Base-by-base conservation (phyloP, 208 protist species). In the Acanthamoeba royreba region DNA sequence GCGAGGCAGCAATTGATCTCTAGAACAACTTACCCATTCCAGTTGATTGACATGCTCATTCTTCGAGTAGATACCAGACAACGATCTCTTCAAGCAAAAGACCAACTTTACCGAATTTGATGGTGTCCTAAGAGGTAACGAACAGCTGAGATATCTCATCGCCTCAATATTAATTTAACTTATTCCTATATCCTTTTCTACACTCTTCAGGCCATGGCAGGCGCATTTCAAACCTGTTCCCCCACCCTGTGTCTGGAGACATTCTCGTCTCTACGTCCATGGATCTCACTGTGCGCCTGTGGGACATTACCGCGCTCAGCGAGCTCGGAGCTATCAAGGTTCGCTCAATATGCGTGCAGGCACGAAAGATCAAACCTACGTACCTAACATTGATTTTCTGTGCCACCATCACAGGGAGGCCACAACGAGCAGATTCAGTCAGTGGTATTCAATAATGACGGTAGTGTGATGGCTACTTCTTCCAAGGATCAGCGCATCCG, bases 371-470 rank as follows among this genome's bases (percentile, higher is more conserved):
- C n/a, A n/a, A n/a, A n/a, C n/a, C n/a, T n/a, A n/a, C n/a, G n/a
- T n/a, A n/a, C n/a, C n/a, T n/a, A n/a, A n/a, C n/a, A n/a, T n/a
- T n/a, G n/a, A n/a, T n/a, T n/a, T n/a, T n/a, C n/a, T n/a, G 55
- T 63, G 25, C 25, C n/a, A 69, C 33, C 33, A 2, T 40, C 25
- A 7, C 81, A 66, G 49, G 52, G 81, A 1, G 81, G 81, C 2
- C 81, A 89, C 81, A 69, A 5, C 31, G 87, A 92, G 87, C 58
- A 83, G n/a, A 92, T 92, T 13, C 87, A 92, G 45, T 79, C 58
- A 35, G 63, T 92, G n/a, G 58, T 81, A 35, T 92, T 92, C 87
- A 92, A 61, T n/a, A 58, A 92, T 31, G 87, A 92, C 33, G 87
- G 87, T 35, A 33, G 61, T 1, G 47, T 83, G 28, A 92, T 92